phyloP scores from a whole-genome alignment of 345 rosid genomes.

The Populus alba region DNA sequence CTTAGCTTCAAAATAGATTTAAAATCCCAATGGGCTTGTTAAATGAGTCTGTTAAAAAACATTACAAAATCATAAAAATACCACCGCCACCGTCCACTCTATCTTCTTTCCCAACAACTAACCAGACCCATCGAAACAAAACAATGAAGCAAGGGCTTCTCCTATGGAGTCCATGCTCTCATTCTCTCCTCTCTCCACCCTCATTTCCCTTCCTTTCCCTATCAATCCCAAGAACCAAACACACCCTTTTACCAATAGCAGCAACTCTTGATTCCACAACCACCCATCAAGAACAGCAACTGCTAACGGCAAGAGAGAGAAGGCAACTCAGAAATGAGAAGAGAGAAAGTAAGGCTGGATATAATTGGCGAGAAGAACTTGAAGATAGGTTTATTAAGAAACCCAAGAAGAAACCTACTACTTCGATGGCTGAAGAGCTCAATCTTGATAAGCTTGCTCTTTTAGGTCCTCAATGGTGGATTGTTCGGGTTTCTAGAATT shows the following conservation, averaged over 20 bases:
- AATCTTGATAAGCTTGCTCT: constrained; percentile 68
- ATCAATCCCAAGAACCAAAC: constrained; percentile 17
- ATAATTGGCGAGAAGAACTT: constrained; percentile 81
- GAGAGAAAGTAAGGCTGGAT: constrained; percentile 61
- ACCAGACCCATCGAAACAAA: background rate
- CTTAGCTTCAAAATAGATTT: background rate
- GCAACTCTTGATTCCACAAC: constrained; percentile 43
- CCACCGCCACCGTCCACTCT: background rate
- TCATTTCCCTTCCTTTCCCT: constrained; percentile 31
- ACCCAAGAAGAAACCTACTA: constrained; percentile 54
- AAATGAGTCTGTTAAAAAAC: background rate
- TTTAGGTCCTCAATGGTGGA: constrained; percentile 85
- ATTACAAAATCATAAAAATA: background rate
- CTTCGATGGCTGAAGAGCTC: constrained; percentile 54
- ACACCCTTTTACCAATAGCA: constrained; percentile 17
- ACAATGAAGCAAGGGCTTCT: constrained; percentile 64
- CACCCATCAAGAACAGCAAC: constrained; percentile 26
- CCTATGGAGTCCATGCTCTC: constrained; percentile 57
- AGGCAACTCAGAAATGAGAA: constrained; percentile 73
- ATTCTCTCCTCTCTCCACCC: constrained; percentile 13
- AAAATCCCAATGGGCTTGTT: background rate
- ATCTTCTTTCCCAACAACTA: background rate
- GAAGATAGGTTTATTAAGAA: constrained; percentile 68
- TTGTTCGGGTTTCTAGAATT: constrained; percentile 53
- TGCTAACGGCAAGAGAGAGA: constrained; percentile 74